Evolutionary conservation across 2,329 filamentous ascomycete species (phyloP).

Genomic region (Beauveria brongniartii): DNA sequence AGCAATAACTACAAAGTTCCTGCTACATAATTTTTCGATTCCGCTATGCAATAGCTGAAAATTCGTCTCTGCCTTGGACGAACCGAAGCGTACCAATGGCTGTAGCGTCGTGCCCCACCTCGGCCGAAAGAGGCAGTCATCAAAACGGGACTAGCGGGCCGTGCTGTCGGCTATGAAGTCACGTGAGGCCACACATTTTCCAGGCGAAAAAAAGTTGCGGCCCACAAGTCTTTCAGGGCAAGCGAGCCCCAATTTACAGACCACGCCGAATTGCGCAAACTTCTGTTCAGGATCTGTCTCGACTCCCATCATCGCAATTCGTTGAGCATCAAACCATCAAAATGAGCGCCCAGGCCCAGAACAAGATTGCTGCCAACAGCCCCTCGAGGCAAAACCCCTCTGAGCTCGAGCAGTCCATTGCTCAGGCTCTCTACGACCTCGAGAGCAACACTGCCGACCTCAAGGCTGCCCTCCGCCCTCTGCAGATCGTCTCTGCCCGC

Average conservation of each 20-base stretch:
- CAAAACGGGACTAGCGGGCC: neutral
- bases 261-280: conserved; percentile 22
- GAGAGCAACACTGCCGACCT: conserved; percentile 99
- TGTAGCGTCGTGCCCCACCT: neutral
- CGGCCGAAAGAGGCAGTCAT: neutral
- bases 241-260: conserved; percentile 36
- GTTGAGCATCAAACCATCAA: conserved; percentile 38
- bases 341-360: conserved; percentile 65
- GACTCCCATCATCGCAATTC: conserved; percentile 23
- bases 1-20: neutral
- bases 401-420: conserved; percentile 95
- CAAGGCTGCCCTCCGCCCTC: conserved; percentile 88
- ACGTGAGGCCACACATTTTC: conserved; percentile 1
- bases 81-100: neutral
- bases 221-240: conserved; percentile 20
- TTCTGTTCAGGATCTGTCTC: conserved; percentile 17
- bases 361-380: conserved; percentile 99
- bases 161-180: neutral
- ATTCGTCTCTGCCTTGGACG: neutral
- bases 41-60: neutral
- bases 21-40: neutral
- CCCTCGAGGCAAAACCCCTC: conserved; percentile 91
- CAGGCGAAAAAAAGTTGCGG: conserved; percentile 1
- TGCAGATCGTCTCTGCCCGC: conserved; percentile 97
- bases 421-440: conserved; percentile 95